These are phyloP conservation scores for Nitzschia palea DNA, from an alignment of 108 stramenopile genomes.

Conservation along the genomic window DNA sequence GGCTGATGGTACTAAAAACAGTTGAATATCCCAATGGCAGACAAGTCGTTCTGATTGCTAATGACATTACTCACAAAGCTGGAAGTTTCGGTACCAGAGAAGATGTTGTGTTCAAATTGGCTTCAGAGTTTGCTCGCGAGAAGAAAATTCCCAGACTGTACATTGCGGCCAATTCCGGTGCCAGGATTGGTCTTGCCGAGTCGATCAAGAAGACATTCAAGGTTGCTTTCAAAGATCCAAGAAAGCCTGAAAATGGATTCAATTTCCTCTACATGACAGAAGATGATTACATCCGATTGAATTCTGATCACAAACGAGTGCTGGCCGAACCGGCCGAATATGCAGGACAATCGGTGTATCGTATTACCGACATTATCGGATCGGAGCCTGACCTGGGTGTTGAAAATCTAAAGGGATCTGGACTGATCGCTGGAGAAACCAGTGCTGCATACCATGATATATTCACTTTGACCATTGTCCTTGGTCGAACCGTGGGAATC, in stretches of 20 bases:
- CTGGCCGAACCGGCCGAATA: conserved; percentile 49
- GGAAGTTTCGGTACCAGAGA: conserved; percentile 99
- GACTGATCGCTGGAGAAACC: conserved; percentile 99
- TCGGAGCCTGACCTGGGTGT: conserved; percentile 97
- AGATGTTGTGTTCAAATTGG: conserved; percentile 96
- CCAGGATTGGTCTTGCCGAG: conserved; percentile 97
- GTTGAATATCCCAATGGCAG: conserved; percentile 93
- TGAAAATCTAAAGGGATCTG: conserved; percentile 98
- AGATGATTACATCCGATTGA: conserved; percentile 81
- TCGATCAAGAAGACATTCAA: conserved; percentile 90
- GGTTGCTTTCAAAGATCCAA: conserved; percentile 94
- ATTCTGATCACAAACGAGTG: conserved; percentile 27
- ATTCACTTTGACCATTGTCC: conserved; percentile 97
- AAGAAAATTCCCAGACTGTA: conserved; percentile 92
- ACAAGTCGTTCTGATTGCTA: conserved; percentile 97
- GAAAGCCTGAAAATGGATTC: conserved; percentile 94
- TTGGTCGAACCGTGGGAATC: conserved; percentile 97
- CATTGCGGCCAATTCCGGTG: conserved; percentile 95
- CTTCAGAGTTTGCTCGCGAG: conserved; percentile 89
- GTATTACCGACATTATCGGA: conserved; percentile 93
- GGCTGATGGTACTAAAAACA: conserved; percentile 94
- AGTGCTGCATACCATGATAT: conserved; percentile 94
- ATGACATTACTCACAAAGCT: conserved; percentile 97
- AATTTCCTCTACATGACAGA: conserved; percentile 93
- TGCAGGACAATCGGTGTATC: conserved; percentile 66